A percentile compares a stretch with the other conserved stretches of the same genome.
These are phyloP conservation scores for Colletotrichum filicis DNA, from an alignment of 2,329 filamentous ascomycete genomes.

Conservation along the genomic window DNA sequence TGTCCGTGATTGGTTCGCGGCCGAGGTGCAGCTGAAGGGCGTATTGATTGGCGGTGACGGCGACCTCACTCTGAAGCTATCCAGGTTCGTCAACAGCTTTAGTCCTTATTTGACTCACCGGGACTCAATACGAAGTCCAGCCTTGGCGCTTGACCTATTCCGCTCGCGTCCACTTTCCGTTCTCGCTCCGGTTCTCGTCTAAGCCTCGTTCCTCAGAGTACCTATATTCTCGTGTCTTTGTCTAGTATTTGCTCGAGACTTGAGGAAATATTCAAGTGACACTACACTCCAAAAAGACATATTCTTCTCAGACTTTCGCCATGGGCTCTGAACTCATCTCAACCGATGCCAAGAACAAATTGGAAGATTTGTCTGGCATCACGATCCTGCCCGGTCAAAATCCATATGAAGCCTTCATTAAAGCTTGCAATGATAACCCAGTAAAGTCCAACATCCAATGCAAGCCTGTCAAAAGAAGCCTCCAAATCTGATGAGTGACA, in stretches of 20 bases:
- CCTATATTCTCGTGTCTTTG: background rate
- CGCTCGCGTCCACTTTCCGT: background rate
- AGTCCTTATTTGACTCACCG: background rate
- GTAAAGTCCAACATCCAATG: conserved; percentile 57
- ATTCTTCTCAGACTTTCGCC: background rate
- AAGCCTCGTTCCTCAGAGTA: background rate
- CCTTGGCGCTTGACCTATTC: background rate
- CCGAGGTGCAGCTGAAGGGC: background rate
- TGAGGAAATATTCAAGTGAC: background rate
- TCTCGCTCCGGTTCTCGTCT: background rate
- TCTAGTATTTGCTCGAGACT: too few species aligned
- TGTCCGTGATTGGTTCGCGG: background rate
- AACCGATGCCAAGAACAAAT: conserved; percentile 58
- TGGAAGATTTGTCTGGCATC: conserved; percentile 66
- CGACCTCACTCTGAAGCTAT: background rate
- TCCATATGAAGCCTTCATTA: conserved; percentile 80
- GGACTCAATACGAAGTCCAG: background rate
- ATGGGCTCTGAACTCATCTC: conserved; percentile 52
- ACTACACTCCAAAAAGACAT: background rate
- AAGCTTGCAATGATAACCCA: conserved; percentile 72
- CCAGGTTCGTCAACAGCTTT: background rate
- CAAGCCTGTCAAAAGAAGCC: too few species aligned
- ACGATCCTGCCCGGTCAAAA: conserved; percentile 68
- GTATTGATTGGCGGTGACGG: conserved; percentile 6
- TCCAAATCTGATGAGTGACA: background rate